These are phyloP conservation scores for Pyrenula massariospora DNA, from an alignment of 495 filamentous ascomycete genomes.

Conservation along the genomic window DNA sequence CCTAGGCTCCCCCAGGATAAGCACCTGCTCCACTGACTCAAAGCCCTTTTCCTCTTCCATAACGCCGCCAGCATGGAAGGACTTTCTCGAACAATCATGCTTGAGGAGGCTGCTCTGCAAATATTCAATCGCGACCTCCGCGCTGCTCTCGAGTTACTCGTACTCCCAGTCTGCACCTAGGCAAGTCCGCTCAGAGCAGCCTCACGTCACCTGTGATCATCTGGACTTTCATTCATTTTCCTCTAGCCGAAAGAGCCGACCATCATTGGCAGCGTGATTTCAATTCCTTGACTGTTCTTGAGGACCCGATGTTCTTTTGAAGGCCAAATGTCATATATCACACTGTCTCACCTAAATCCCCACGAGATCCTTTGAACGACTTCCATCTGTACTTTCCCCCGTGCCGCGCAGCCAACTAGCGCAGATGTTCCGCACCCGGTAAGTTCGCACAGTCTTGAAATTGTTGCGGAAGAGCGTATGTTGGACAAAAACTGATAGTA, in stretches of 20 bases:
- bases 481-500: background rate
- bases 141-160: no score
- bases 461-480: background rate
- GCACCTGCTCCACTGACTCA: background rate
- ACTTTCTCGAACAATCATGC: background rate
- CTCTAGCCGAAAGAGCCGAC: no score
- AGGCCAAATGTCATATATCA: background rate
- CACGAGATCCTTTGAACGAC: background rate
- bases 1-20: background rate
- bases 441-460: background rate
- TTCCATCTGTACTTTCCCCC: background rate
- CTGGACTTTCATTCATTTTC: no score
- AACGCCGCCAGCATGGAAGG: background rate
- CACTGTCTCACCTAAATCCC: background rate
- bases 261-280: no score
- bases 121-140: no score
- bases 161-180: no score
- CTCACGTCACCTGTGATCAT: no score
- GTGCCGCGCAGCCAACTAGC: background rate
- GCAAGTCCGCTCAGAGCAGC: no score
- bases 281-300: background rate
- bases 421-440: constrained; percentile 16
- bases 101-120: background rate
- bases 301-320: background rate
- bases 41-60: background rate